Conservation (phyloP, 139 green algal genomes). For the Chlorella vulgaris region DNA sequence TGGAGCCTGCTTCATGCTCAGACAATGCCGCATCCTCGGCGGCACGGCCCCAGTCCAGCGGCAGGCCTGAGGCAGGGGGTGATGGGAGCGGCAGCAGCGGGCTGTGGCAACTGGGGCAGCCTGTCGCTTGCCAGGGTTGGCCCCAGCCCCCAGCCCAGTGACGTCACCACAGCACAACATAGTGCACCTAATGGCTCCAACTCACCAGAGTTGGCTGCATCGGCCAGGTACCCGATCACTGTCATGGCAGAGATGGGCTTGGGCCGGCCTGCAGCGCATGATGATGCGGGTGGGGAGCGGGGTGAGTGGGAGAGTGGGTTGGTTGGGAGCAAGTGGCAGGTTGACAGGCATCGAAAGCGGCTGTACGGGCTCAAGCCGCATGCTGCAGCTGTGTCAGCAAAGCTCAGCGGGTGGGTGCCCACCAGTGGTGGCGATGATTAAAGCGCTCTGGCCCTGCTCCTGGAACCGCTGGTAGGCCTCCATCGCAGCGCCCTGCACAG, state of each 20-base stretch:
- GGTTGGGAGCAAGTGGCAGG: background rate
- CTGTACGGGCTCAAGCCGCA: background rate
- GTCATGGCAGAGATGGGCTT: constrained; percentile 39
- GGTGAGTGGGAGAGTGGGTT: background rate
- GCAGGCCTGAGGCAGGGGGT: constrained; percentile 1
- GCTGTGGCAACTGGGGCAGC: too few relatives aligned
- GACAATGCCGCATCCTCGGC: constrained; percentile 10
- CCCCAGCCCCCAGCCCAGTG: background rate
- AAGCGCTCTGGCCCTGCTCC: constrained; percentile 20
- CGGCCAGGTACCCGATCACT: constrained; percentile 43
- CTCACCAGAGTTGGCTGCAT: constrained; percentile 27
- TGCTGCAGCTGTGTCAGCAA: background rate
- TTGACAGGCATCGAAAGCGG: background rate
- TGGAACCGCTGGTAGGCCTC: constrained; percentile 32
- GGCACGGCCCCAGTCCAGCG: constrained; percentile 37
- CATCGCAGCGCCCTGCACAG: constrained; percentile 19
- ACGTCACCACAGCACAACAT: too few relatives aligned
- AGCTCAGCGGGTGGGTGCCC: background rate
- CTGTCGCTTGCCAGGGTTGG: background rate
- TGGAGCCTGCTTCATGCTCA: background rate
- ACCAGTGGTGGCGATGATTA: constrained; percentile 33
- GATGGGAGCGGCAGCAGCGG: background rate
- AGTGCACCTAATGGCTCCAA: too few relatives aligned
- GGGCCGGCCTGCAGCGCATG: constrained; percentile 2
- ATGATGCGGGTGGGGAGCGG: too few relatives aligned